Evolutionary conservation across 179 eudicot genomes (phyloP), one percentile per base, ranked within the genome.

Genomic region (Spergularia azorica): DNA sequence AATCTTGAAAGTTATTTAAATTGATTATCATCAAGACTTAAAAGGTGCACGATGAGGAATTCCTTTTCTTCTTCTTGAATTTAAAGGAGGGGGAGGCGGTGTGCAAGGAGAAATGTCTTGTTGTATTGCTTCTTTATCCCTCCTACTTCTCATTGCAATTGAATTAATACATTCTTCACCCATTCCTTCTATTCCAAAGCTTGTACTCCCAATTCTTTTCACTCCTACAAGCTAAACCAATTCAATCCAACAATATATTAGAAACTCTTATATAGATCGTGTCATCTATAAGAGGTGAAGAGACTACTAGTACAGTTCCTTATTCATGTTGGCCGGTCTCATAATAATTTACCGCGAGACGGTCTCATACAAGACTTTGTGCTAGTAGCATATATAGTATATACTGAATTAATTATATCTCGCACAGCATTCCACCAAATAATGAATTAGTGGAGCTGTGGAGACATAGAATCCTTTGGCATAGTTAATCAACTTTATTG

Each of bases 1-100:
- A 26, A 16, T 36, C 8, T 21, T 14, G 14, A 48, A 50, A 32
- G 17, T 78, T 71, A 71, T 0, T 26, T 26, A 71, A 38, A 39
- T 7, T 55, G 50, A 12, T 15, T 50, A 54, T 21, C 65, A 66
- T 89, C 86, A 91, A 52, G 92, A 88, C 51, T 87, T 85, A 79
- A 94, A 85, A 21, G 98, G 98, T 20, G 98, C 98, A 41, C 98
- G 87, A 66, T 86, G 98, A 80, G 98, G 98, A 77, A 94, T 88
- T 75, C 98, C 94, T 76, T 94, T 94, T 85, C 98, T 89, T 86
- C 95, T 88, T 83, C 93, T 84, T 74, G 87, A 83, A 81, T 58
- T 88, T 3, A 89, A 79, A 4, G 84, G 88, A 76, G 94, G 96
- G 51, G 89, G 88, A 74, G 91, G 79, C 54, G 92, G 87, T 71